phyloP scores from a whole-genome alignment of 495 filamentous ascomycete species.

The Parmelia sp. region DNA sequence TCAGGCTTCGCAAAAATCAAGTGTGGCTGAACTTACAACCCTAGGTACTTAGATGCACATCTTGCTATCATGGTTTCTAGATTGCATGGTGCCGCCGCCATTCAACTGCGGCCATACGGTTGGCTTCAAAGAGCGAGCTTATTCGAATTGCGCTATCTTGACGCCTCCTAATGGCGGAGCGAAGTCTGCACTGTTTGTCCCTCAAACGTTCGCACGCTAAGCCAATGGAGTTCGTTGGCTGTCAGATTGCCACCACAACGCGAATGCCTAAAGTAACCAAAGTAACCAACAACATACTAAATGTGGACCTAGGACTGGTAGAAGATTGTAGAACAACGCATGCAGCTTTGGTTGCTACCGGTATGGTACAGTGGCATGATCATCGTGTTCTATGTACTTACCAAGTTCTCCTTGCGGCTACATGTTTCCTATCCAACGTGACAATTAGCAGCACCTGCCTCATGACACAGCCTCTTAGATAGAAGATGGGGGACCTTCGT shows the following conservation, averaged over 20 bases:
- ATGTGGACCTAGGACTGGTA: not conserved
- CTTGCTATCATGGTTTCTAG: not conserved
- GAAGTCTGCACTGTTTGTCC: not conserved
- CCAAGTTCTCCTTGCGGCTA: not conserved
- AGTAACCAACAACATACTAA: not conserved
- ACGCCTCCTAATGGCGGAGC: not conserved
- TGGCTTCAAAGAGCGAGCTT: not conserved
- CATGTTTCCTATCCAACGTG: not conserved
- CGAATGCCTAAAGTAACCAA: not conserved
- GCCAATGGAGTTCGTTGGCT: constrained; percentile 2
- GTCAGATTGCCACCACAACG: constrained; percentile 8
- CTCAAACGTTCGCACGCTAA: constrained; percentile 5
- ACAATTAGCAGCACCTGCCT: not conserved
- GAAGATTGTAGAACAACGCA: not conserved
- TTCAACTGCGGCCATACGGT: not conserved
- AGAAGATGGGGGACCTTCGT: not conserved
- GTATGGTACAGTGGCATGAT: not conserved
- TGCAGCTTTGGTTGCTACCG: not conserved
- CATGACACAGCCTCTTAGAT: not conserved
- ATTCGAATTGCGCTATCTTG: not conserved
- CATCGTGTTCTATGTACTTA: not conserved
- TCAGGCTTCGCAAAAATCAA: not conserved
- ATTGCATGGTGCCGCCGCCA: not conserved
- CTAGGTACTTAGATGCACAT: not conserved
- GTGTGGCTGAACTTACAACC: not conserved